phyloP scores from a whole-genome alignment of 768 basidiomycete genomes.

The Cantharellus anzutake region DNA sequence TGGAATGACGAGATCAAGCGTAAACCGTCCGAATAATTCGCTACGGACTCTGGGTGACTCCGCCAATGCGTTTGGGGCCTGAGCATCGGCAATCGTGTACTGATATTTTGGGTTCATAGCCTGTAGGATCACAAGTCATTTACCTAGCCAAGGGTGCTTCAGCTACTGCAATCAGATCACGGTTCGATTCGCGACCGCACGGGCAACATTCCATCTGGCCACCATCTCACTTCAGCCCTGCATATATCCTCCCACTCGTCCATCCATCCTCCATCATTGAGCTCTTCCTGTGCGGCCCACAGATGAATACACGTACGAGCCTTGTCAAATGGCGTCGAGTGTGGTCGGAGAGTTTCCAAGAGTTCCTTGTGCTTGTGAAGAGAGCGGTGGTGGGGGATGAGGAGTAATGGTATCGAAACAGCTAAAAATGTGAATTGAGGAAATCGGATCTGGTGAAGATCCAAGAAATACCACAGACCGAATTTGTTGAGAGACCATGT shows the following conservation, averaged over 20 bases:
- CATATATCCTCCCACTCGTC: constrained; percentile 63
- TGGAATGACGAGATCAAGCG: too few species aligned
- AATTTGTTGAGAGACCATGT: constrained; percentile 73
- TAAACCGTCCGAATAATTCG: too few species aligned
- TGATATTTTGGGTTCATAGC: too few species aligned
- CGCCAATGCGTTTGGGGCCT: too few species aligned
- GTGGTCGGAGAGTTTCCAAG: constrained; percentile 37
- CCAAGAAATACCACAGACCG: constrained; percentile 24
- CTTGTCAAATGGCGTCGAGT: constrained; percentile 49
- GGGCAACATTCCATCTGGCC: constrained; percentile 17
- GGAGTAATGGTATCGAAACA: constrained; percentile 32
- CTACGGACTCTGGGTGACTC: too few species aligned
- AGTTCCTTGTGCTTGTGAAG: constrained; percentile 36
- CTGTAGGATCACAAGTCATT: too few species aligned
- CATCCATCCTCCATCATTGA: constrained; percentile 52
- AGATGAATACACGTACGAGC: constrained; percentile 40
- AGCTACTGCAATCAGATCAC: too few species aligned
- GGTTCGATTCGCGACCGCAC: too few species aligned
- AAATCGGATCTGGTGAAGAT: background rate
- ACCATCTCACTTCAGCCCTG: constrained; percentile 50
- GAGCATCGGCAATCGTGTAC: too few species aligned
- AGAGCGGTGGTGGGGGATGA: constrained; percentile 49
- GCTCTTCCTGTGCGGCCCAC: constrained; percentile 52
- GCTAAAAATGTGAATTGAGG: constrained; percentile 21
- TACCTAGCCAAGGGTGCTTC: too few species aligned